Percentiles rank a stretch among this genome's conserved stretches.
These are phyloP conservation scores for Russula sp. DNA, from an alignment of 768 basidiomycete species.

Conservation along the genomic window DNA sequence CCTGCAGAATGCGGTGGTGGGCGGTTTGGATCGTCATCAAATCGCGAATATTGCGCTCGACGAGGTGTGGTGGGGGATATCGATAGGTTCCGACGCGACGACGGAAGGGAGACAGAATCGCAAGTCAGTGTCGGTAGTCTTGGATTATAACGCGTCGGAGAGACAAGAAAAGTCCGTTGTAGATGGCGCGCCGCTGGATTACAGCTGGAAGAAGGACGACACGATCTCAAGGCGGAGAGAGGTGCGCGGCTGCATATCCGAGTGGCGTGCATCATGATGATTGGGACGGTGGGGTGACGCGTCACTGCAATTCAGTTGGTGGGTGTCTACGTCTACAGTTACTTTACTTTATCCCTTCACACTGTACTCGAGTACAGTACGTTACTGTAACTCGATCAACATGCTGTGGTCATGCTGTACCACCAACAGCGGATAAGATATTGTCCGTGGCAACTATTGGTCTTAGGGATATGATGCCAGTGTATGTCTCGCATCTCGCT, in stretches of 20 bases:
- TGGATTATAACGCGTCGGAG: background rate
- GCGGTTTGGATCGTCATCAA: conserved; percentile 15
- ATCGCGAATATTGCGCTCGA: conserved; percentile 26
- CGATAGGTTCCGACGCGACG: conserved; percentile 7
- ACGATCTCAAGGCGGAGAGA: background rate
- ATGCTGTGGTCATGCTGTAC: no score
- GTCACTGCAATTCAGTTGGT: no score
- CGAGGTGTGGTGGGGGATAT: background rate
- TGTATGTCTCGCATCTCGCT: no score
- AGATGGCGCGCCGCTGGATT: background rate
- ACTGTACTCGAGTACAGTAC: no score
- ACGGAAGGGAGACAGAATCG: background rate
- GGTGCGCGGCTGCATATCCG: conserved; percentile 1
- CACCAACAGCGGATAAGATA: no score
- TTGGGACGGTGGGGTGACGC: no score
- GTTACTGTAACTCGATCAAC: no score
- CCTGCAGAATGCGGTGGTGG: background rate
- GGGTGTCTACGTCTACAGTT: no score
- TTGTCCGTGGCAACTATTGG: no score
- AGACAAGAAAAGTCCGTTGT: background rate
- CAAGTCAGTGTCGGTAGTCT: background rate
- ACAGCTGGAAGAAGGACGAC: background rate
- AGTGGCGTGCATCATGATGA: background rate
- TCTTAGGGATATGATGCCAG: no score
- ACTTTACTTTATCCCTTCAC: no score